phyloP scores from a whole-genome alignment of 169 alveolate genomes.

The Cryptosporidium xiaoi region DNA sequence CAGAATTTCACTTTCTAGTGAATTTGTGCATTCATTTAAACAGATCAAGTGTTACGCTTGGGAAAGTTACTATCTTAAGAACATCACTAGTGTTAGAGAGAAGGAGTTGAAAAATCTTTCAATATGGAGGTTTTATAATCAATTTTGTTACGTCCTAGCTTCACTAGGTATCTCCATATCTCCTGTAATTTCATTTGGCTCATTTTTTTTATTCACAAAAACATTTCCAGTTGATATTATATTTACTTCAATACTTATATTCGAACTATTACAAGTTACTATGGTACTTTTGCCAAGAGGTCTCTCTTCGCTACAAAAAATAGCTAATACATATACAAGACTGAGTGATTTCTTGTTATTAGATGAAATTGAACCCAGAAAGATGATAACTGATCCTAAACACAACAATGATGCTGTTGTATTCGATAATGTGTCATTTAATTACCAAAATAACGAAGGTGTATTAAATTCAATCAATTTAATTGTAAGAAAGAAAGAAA shows the following conservation, averaged over 20 bases:
- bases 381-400: slow-evolving; percentile 8
- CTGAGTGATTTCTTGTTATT: slow-evolving; percentile 39
- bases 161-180: slow-evolving; percentile 59
- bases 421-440: slow-evolving; percentile 13
- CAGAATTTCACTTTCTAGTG: slow-evolving; percentile 61
- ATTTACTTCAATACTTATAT: slow-evolving; percentile 46
- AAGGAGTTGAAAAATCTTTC: slow-evolving; percentile 35
- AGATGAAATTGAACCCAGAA: not conserved
- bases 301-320: slow-evolving; percentile 43
- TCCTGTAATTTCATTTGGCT: slow-evolving; percentile 67
- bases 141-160: slow-evolving; percentile 53
- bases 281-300: slow-evolving; percentile 47
- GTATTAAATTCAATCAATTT: slow-evolving; percentile 76
- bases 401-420: not conserved
- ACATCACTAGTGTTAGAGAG: slow-evolving; percentile 30
- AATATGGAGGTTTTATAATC: slow-evolving; percentile 59
- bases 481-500: slow-evolving; percentile 78
- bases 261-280: slow-evolving; percentile 44
- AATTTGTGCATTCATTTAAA: slow-evolving; percentile 44
- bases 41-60: slow-evolving; percentile 74
- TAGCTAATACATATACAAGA: slow-evolving; percentile 40
- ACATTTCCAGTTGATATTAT: slow-evolving; percentile 43
- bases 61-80: slow-evolving; percentile 50
- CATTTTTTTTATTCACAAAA: slow-evolving; percentile 16
- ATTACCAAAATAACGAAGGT: slow-evolving; percentile 1